A percentile compares a stretch with the other conserved stretches of the same genome.
Evolutionary conservation across 75 land plant species (phyloP).

Genomic region (Cupressus sempervirens): DNA sequence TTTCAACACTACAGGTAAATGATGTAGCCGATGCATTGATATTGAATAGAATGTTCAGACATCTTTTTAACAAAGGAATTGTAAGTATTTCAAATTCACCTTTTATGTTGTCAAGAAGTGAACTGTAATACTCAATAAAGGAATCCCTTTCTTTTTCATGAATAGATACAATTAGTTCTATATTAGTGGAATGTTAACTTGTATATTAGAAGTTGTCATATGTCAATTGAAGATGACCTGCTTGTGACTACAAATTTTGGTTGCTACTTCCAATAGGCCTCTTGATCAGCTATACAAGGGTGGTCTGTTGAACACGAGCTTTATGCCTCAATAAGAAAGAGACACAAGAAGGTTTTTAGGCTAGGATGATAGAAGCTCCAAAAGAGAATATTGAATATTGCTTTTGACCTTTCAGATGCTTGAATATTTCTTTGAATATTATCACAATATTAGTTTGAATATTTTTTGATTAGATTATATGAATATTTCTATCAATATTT

Average conservation of each 20-base stretch:
- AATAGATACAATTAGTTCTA: background rate
- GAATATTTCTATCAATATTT: too few relatives aligned
- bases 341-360: too few relatives aligned
- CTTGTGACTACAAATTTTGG: conserved; percentile 54
- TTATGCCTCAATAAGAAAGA: too few relatives aligned
- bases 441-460: too few relatives aligned
- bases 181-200: background rate
- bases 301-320: too few relatives aligned
- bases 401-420: too few relatives aligned
- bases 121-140: background rate
- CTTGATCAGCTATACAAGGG: conserved; percentile 92
- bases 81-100: conserved; percentile 43
- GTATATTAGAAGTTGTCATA: background rate
- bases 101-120: conserved; percentile 7
- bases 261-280: conserved; percentile 92
- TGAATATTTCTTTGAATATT: too few relatives aligned
- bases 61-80: conserved; percentile 77
- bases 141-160: background rate
- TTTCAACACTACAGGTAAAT: conserved; percentile 52
- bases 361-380: too few relatives aligned
- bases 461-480: too few relatives aligned
- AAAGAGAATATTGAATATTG: too few relatives aligned
- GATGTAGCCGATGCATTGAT: conserved; percentile 99
- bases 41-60: conserved; percentile 79
- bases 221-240: background rate